Evolutionary conservation across 2,329 filamentous ascomycete genomes (phyloP), one percentile per base, ranked within the genome.

Genomic region (Microthyrium microscopicum): DNA sequence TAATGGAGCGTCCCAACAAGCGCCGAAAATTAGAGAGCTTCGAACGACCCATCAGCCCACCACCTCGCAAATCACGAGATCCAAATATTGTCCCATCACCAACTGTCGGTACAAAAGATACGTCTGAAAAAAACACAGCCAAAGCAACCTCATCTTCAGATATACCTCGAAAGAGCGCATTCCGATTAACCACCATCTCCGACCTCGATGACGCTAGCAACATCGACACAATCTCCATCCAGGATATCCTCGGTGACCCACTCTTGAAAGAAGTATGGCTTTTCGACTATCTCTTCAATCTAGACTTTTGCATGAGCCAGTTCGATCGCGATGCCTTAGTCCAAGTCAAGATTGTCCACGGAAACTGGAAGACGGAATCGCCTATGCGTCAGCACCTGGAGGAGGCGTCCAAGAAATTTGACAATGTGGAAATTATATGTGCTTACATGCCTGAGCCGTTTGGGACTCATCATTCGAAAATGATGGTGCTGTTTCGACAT

Each of bases 401-500:
- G 75, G 61, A 73, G 48, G 61, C 69, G 44, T 74, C 74, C 31
- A 50, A 61, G 11, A 60, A 61, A 11, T 73, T 77, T 46, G 48
- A 61, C 2, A 87, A 89, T 21, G 67, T 89, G 16, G 61, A 70
- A 16, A 62, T 84, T 1, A 73, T 84, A 39, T 61, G 68, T 12
- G 82, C 83, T 0, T 82, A 73, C 39, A 77, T 92, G 67, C 78
- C 82, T 0, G 79, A 87, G 48, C 70, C 75, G 41, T 91, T 84
- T 47, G 84, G 84, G 3, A 93, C 83, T 0, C 84, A 93, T 52
- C 83, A 75, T 47, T 66, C 78, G 9, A 89, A 92, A 54, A 89
- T 92, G 79, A 69, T 92, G 53, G 60, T 92, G n/a, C 54, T 92
- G 4, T 62, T 92, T 40, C 68, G 79, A 4, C 73, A 79, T 49